phyloP scores from a whole-genome alignment of 164 flowering plant genomes.

The Taxillus chinensis region DNA sequence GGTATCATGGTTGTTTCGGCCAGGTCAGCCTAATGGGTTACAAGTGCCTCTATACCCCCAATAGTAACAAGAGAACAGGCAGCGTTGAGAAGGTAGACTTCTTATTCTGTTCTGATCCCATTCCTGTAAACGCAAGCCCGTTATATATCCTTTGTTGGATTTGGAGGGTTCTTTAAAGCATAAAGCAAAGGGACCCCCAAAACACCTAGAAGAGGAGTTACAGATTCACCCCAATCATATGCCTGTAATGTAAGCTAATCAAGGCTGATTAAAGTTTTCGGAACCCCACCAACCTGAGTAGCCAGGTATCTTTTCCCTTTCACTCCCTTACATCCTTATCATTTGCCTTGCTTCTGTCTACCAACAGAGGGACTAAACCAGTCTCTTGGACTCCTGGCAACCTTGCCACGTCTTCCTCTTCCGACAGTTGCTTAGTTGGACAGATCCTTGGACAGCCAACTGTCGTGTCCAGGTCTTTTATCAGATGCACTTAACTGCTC shows the following conservation, averaged over 20 bases:
- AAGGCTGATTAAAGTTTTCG: no score
- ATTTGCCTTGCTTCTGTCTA: no score
- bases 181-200: conserved; percentile 21
- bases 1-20: conserved; percentile 17
- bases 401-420: no score
- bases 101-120: conserved; percentile 17
- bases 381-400: no score
- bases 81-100: conserved; percentile 18
- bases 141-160: conserved; percentile 22
- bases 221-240: conserved; percentile 21
- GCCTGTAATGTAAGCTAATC: conserved; percentile 5
- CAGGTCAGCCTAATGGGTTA: conserved; percentile 8
- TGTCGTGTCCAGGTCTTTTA: no score
- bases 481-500: no score
- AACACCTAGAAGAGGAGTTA: conserved; percentile 14
- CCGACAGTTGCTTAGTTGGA: no score
- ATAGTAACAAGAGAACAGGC: conserved; percentile 13
- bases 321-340: no score
- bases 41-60: conserved; percentile 9
- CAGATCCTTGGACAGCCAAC: no score
- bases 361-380: no score
- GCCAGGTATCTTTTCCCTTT: no score
- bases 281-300: no score
- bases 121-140: conserved; percentile 39
- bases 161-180: conserved; percentile 19